Evolutionary conservation across 345 rosid genomes (phyloP).

Genomic region (Gossypium sturtianum): DNA sequence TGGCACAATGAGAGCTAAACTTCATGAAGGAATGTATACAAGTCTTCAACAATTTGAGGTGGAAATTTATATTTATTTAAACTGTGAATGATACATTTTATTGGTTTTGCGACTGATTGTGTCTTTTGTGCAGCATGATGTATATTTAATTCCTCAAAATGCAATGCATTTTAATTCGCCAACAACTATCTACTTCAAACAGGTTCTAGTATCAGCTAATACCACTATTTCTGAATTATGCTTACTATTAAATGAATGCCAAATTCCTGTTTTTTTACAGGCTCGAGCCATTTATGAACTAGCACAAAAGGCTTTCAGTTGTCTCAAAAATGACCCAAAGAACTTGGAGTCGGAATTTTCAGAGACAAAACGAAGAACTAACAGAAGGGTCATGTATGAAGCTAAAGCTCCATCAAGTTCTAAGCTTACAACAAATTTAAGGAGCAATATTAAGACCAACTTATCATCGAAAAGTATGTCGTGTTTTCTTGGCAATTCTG

Average conservation of each 20-base stretch:
- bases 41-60: constrained; percentile 62
- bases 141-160: constrained; percentile 42
- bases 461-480: constrained; percentile 19
- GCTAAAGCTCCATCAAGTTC: constrained; percentile 15
- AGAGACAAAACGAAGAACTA: constrained; percentile 34
- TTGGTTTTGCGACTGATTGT: constrained; percentile 6
- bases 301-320: constrained; percentile 48
- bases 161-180: constrained; percentile 67
- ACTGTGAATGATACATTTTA: background rate
- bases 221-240: background rate
- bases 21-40: constrained; percentile 70
- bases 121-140: constrained; percentile 42
- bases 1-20: constrained; percentile 81
- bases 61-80: background rate
- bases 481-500: background rate
- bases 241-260: constrained; percentile 8
- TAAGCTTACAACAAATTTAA: constrained; percentile 23
- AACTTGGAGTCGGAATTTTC: constrained; percentile 40
- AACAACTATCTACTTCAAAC: constrained; percentile 46
- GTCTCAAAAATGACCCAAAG: constrained; percentile 41
- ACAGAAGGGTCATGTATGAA: constrained; percentile 27
- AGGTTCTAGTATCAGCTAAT: constrained; percentile 31
- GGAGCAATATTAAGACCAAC: constrained; percentile 1
- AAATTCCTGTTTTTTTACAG: constrained; percentile 24
- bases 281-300: constrained; percentile 58